Base-by-base conservation (phyloP, 495 filamentous ascomycete species). In the Tuber magnatum region DNA sequence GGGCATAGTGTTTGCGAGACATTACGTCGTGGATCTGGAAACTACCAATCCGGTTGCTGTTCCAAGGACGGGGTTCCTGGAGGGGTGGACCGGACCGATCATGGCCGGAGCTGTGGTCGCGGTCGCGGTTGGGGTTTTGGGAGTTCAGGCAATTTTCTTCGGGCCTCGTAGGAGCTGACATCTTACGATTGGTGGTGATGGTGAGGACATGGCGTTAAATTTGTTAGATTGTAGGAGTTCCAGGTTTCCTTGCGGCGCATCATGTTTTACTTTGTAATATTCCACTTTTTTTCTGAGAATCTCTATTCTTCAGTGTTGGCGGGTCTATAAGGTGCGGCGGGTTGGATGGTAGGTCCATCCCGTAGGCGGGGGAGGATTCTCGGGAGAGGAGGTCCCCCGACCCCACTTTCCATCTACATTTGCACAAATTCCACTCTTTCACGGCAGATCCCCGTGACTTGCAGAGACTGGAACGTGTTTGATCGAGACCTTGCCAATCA, bases 1-100 rank as follows among this genome's bases (percentile, higher is more conserved):
- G 24, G 9, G 9, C 28, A 38, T 40, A 79, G 77, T 82, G 18
- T 82, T 82, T 41, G 76, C 81, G 1, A 73, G 78, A 9, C 78
- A 79, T 6, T 82, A 81, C 38, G 44, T 82, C 32, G 51, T 72
- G 1, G 74, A 78, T 41, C 8, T 28, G 10, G 56, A 41, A 1
- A 22, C 44, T 12, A 39, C 38, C 1, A 72, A 7, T 40, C 12
- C 46, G 16, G 20, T n/a, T 12, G 69, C n/a, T 7, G 0, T n/a
- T 28, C 40, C 22, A 2, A 40, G 10, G 42, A n/a, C 39, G n/a
- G 4, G 20, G 24, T 10, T 46, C 20, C 12, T 35, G 16, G 41
- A 38, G 5, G 20, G 40, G 1, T 42, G 40, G 56, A 46, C 61
- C 10, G 18, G 48, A 1, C 22, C 70, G 12, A 70, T 42, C 39